These are phyloP conservation scores for Fraxinus paxiana DNA, from an alignment of 305 asterid species.

Conservation along the genomic window DNA sequence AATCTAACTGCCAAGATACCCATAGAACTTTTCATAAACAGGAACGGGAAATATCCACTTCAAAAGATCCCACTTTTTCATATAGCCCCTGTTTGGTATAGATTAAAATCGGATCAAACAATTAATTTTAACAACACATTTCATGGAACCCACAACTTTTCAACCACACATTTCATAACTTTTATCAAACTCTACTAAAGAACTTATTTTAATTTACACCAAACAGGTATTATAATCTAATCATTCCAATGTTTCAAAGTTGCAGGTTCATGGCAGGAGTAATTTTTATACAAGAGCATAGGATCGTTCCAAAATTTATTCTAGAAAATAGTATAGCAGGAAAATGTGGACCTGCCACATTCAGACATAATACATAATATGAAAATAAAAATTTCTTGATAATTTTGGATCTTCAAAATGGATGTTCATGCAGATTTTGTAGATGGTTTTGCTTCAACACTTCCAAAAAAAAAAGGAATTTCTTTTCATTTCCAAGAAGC, in stretches of 20 bases:
- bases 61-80: not conserved
- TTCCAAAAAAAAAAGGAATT: not conserved
- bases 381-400: not conserved
- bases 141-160: not conserved
- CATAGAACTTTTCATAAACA: constrained; percentile 14
- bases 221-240: not conserved
- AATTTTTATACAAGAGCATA: not conserved
- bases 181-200: not conserved
- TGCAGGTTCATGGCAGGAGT: not conserved
- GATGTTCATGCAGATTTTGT: not conserved
- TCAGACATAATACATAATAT: not conserved
- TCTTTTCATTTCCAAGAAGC: not conserved
- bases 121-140: not conserved
- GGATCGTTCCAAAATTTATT: not conserved
- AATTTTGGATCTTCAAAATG: constrained; percentile 6
- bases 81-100: not conserved
- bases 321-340: not conserved
- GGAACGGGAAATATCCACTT: constrained; percentile 5
- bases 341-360: not conserved
- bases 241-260: not conserved
- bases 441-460: not conserved
- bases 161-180: not conserved
- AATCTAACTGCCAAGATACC: not conserved
- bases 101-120: not conserved
- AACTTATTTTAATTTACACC: not conserved